These are phyloP conservation scores for Hevea brasiliensis DNA, from an alignment of 345 rosid species.

Conservation along the genomic window DNA sequence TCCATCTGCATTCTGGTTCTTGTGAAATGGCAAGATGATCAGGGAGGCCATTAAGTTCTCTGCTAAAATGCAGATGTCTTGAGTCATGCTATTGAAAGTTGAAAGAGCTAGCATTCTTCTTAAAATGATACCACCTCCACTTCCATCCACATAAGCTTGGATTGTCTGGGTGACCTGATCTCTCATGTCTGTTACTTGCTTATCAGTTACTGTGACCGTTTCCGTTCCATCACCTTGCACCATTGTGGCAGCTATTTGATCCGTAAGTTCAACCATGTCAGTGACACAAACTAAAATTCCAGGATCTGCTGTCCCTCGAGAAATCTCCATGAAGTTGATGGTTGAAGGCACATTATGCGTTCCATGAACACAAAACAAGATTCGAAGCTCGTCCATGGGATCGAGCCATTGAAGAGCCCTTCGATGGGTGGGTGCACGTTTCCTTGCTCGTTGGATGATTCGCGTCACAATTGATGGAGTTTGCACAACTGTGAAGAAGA, in stretches of 20 bases:
- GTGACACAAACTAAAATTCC: slow-evolving; percentile 72
- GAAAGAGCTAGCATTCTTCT: slow-evolving; percentile 80
- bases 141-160: slow-evolving; percentile 55
- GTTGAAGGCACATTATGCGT: slow-evolving; percentile 56
- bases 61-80: slow-evolving; percentile 64
- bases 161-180: slow-evolving; percentile 55
- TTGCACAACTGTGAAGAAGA: slow-evolving; percentile 57
- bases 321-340: slow-evolving; percentile 79
- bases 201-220: slow-evolving; percentile 54
- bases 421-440: slow-evolving; percentile 67
- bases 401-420: slow-evolving; percentile 84
- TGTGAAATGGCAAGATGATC: slow-evolving; percentile 78
- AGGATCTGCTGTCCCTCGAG: slow-evolving; percentile 64
- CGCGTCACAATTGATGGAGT: slow-evolving; percentile 63
- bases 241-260: slow-evolving; percentile 69
- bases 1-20: slow-evolving; percentile 51
- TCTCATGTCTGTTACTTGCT: slow-evolving; percentile 69
- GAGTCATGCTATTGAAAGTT: slow-evolving; percentile 65
- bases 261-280: slow-evolving; percentile 86
- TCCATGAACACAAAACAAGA: slow-evolving; percentile 69
- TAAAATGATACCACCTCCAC: slow-evolving; percentile 64
- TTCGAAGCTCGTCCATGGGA: slow-evolving; percentile 59
- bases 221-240: slow-evolving; percentile 52
- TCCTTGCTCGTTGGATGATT: slow-evolving; percentile 80
- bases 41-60: slow-evolving; percentile 78